Conservation (phyloP, 2,329 filamentous ascomycete genomes). For the Bipolaris cookei region DNA sequence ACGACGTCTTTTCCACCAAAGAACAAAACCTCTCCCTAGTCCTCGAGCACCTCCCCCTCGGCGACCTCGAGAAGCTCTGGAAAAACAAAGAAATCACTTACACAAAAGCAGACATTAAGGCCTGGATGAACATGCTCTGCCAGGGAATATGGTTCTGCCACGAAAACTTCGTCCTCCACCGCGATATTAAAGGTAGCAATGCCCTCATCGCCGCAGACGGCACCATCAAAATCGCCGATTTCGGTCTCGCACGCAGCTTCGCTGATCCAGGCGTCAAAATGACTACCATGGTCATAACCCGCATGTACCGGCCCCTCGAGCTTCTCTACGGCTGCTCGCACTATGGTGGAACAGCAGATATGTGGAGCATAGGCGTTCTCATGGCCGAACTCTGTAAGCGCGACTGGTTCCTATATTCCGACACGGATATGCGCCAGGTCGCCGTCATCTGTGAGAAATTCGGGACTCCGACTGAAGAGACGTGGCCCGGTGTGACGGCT, state of each 20-base stretch:
- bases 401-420: conserved; percentile 80
- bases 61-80: conserved; percentile 86
- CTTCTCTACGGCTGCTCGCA: conserved; percentile 87
- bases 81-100: conserved; percentile 85
- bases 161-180: conserved; percentile 89
- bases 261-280: conserved; percentile 86
- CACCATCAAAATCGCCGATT: conserved; percentile 95
- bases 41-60: conserved; percentile 89
- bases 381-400: conserved; percentile 90
- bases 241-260: conserved; percentile 88
- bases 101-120: conserved; percentile 88
- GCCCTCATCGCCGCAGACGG: conserved; percentile 91
- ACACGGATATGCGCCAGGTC: conserved; percentile 86
- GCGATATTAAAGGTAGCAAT: conserved; percentile 99
- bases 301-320: conserved; percentile 96
- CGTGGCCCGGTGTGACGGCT: conserved; percentile 89
- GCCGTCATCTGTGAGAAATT: conserved; percentile 82
- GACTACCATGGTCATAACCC: conserved; percentile 94
- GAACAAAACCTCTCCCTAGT: conserved; percentile 97
- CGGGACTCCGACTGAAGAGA: conserved; percentile 90
- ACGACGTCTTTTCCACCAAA: conserved; percentile 93
- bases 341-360: conserved; percentile 88
- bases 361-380: conserved; percentile 92
- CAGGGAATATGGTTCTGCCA: conserved; percentile 97
- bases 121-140: conserved; percentile 97